Evolutionary conservation across 768 basidiomycete genomes (phyloP).

Genomic region (Tylopilus vinaceipallidus): DNA sequence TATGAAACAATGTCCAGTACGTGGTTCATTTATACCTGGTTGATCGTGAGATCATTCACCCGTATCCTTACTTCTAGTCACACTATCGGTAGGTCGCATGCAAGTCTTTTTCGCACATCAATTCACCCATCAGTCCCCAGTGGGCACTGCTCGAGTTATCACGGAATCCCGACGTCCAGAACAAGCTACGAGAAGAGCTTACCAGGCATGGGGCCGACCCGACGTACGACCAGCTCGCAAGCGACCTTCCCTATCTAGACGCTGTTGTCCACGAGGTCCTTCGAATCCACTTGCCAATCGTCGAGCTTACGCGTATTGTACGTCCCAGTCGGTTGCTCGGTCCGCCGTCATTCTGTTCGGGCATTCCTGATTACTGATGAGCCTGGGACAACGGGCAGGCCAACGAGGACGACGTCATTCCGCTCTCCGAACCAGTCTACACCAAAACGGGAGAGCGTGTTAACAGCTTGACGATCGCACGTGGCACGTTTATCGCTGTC

Average conservation of each 20-base stretch:
- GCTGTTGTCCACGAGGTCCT: slow-evolving; percentile 46
- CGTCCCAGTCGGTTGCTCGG: neutral
- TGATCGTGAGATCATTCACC: neutral
- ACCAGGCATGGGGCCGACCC: slow-evolving; percentile 43
- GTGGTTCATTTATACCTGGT: neutral
- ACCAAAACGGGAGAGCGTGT: slow-evolving; percentile 39
- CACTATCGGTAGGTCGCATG: slow-evolving; percentile 8
- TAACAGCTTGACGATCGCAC: slow-evolving; percentile 41
- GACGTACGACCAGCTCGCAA: slow-evolving; percentile 51
- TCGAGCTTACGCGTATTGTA: slow-evolving; percentile 16
- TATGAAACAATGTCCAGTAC: slow-evolving; percentile 24
- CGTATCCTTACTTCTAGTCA: slow-evolving; percentile 6
- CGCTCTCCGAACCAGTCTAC: slow-evolving; percentile 42
- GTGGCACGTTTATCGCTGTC: slow-evolving; percentile 43
- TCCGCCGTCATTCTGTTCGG: neutral
- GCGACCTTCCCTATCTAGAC: slow-evolving; percentile 53
- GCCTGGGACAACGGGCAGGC: too few species aligned
- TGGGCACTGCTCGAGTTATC: slow-evolving; percentile 62
- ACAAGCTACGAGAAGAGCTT: slow-evolving; percentile 49
- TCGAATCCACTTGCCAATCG: slow-evolving; percentile 40
- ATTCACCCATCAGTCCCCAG: slow-evolving; percentile 18
- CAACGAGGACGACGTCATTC: slow-evolving; percentile 50
- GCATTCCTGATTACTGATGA: neutral
- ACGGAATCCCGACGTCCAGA: slow-evolving; percentile 43
- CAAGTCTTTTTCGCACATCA: neutral